Base-by-base conservation (phyloP, 345 rosid species). In the Salix exigua region DNA sequence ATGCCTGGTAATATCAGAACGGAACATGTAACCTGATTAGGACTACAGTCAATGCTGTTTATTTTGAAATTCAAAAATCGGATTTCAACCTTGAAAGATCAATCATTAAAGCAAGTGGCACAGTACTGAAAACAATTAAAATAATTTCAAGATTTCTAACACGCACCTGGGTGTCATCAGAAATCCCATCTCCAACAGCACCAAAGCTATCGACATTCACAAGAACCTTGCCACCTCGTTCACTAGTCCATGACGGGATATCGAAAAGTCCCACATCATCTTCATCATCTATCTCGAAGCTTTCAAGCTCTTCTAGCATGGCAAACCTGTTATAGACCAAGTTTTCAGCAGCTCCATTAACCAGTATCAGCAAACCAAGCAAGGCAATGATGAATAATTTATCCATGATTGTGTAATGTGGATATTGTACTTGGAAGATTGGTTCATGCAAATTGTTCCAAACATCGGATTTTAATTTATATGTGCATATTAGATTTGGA, bases 151-250 rank as follows among this genome's bases (percentile, higher is more conserved):
- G 75, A 68, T 26, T 63, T 16, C 72, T 78, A 70, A 84, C 81
- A 72, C 71, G 62, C 46, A 95, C 99, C 99, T 91, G 79, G n/a
- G 98, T 92, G 78, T 96, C 98, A 84, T 96, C 98, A 72, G 94
- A 85, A 80, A 88, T 83, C 74, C 97, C 99, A 87, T 96, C 89
- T 85, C 97, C 99, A 77, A 67, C 89, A 42, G 98, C 97, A 68
- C 90, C 91, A 48, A 96, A 96, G 89, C 95, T 91, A 79, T 96
- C 97, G 28, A 96, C 97, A 78, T 96, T 94, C 76, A 96, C 95
- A 69, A 94, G 88, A 82, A 88, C 91, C 87, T 83, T 89, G 76
- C 87, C 76, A 51, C 93, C 88, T 35, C 78, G 81, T 76, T 86
- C 89, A 79, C 89, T 88, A 65, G 84, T 85, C 89, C 88, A 86